These are phyloP conservation scores for Cercospora berteroae DNA, from an alignment of 2,329 filamentous ascomycete genomes.

Conservation along the genomic window DNA sequence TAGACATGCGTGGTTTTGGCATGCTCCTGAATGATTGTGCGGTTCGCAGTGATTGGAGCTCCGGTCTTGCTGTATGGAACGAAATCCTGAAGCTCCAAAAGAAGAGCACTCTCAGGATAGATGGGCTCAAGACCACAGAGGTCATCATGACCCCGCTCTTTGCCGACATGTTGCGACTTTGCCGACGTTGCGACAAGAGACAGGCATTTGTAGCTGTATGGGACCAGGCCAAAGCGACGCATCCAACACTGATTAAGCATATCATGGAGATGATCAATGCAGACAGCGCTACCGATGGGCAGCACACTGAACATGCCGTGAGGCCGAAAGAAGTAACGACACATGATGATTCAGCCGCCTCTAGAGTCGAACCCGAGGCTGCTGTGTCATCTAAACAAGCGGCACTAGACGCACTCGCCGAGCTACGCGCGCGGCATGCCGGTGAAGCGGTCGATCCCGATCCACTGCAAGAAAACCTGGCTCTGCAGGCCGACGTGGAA, in stretches of 20 bases:
- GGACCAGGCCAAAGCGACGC: slow-evolving; percentile 8
- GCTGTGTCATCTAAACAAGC: background rate
- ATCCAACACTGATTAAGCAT: background rate
- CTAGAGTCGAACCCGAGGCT: background rate
- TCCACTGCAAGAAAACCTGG: slow-evolving; percentile 5
- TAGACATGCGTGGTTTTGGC: slow-evolving; percentile 42
- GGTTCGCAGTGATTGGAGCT: slow-evolving; percentile 39
- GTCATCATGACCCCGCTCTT: slow-evolving; percentile 22
- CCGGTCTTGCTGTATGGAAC: slow-evolving; percentile 43
- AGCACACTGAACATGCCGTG: background rate
- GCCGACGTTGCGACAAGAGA: slow-evolving; percentile 21
- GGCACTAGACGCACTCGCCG: background rate
- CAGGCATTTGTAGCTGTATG: slow-evolving; percentile 20
- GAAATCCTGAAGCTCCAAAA: slow-evolving; percentile 38
- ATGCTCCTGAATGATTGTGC: slow-evolving; percentile 45
- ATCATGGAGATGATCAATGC: background rate
- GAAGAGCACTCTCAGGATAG: slow-evolving; percentile 13
- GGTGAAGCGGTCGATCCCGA: background rate
- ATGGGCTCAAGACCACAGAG: slow-evolving; percentile 15
- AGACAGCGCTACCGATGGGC: background rate
- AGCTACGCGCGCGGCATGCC: background rate
- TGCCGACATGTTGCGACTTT: slow-evolving; percentile 30
- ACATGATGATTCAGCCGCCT: background rate
- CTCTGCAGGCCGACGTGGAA: slow-evolving; percentile 8
- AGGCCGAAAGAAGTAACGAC: no score